These are phyloP conservation scores for Senna siamea DNA, from an alignment of 306 rosid genomes.

Conservation along the genomic window DNA sequence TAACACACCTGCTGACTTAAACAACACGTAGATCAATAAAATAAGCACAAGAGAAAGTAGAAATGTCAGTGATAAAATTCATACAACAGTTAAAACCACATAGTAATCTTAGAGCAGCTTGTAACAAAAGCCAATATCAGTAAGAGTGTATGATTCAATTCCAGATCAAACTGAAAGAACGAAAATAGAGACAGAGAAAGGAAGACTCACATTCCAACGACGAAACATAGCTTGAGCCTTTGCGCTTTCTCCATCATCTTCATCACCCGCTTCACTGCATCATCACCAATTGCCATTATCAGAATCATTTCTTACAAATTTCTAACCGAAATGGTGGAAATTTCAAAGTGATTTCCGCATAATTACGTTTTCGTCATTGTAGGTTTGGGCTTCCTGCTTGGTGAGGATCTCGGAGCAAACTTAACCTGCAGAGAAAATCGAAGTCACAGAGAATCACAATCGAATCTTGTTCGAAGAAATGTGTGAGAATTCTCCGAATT, in stretches of 20 bases:
- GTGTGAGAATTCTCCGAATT: neutral
- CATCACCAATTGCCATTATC: constrained; percentile 18
- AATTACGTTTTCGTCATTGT: constrained; percentile 45
- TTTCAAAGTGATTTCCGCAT: constrained; percentile 7
- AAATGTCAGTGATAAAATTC: neutral
- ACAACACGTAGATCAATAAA: neutral
- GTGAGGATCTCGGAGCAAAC: constrained; percentile 57
- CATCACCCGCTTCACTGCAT: constrained; percentile 56
- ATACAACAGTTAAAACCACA: neutral
- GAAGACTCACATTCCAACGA: constrained; percentile 49
- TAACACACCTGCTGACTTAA: neutral
- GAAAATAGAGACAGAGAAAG: neutral
- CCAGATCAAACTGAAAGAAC: neutral
- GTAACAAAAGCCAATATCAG: neutral
- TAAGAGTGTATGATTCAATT: neutral
- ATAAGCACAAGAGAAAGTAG: neutral
- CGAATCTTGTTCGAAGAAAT: neutral
- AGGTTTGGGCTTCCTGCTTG: constrained; percentile 42
- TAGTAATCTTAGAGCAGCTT: neutral
- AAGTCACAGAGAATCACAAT: neutral
- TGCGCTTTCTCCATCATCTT: constrained; percentile 36
- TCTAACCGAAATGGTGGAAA: neutral
- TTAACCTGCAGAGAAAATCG: constrained; percentile 43
- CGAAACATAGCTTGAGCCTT: constrained; percentile 50
- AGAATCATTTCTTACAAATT: neutral